Conservation (phyloP, 805 yeast species). For the Candida verbasci region DNA sequence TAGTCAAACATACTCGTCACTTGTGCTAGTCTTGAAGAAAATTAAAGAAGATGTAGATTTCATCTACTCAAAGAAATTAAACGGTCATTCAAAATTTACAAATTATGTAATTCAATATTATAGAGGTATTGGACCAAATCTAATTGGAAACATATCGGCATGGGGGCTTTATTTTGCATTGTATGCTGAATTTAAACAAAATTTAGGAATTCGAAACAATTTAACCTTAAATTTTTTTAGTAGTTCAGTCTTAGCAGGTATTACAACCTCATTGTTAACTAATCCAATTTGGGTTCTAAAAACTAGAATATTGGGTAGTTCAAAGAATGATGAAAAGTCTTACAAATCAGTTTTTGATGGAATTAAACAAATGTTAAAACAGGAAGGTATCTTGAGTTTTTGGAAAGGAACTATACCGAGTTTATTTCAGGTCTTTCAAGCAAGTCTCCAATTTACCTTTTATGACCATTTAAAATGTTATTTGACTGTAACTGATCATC, state of each 20-base stretch:
- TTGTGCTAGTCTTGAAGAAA: conserved; percentile 16
- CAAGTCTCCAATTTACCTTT: conserved; percentile 80
- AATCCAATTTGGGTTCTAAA: conserved; percentile 96
- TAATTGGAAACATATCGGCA: conserved; percentile 78
- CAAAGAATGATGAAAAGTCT: conserved; percentile 41
- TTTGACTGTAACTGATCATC: background rate
- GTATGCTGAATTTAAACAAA: conserved; percentile 56
- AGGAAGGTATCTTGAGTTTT: conserved; percentile 59
- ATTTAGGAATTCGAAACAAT: conserved; percentile 3
- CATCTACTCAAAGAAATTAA: background rate
- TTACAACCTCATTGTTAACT: conserved; percentile 68
- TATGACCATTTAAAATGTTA: conserved; percentile 68
- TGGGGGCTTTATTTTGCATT: conserved; percentile 87
- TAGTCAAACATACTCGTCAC: conserved; percentile 15
- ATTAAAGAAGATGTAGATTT: conserved; percentile 18
- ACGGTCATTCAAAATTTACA: conserved; percentile 1
- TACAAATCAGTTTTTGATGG: conserved; percentile 61
- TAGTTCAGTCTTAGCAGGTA: conserved; percentile 56
- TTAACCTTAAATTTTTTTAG: conserved; percentile 28
- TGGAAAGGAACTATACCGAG: conserved; percentile 77
- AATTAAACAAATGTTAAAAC: conserved; percentile 36
- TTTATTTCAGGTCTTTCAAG: conserved; percentile 79
- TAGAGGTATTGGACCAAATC: conserved; percentile 75
- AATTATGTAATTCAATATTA: conserved; percentile 40
- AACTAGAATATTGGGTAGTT: conserved; percentile 74